Percentiles rank a stretch among this genome's conserved stretches.
Conservation (phyloP, 352 stramenopile genomes). For the Pythium scleroteichum region DNA sequence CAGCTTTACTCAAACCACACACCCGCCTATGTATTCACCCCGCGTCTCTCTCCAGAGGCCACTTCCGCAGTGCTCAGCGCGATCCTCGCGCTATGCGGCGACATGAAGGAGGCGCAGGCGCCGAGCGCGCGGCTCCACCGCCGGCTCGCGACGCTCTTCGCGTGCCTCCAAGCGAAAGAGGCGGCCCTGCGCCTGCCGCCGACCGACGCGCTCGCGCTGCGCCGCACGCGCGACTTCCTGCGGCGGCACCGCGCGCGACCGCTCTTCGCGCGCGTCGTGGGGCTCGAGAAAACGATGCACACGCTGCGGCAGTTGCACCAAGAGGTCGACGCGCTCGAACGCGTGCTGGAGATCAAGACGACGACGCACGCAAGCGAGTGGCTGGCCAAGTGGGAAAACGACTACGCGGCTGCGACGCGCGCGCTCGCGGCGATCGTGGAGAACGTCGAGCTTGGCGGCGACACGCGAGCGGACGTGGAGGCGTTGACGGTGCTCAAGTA, state of each 20-base stretch:
- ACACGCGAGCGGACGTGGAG: neutral
- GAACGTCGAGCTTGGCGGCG: neutral
- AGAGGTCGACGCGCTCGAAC: neutral
- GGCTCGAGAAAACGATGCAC: neutral
- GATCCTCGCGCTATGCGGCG: neutral
- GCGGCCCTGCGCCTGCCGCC: neutral
- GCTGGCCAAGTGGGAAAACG: neutral
- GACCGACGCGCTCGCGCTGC: neutral
- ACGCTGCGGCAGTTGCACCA: neutral
- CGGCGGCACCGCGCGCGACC: neutral
- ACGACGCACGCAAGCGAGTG: neutral
- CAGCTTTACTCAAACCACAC: no score
- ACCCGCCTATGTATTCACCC: no score
- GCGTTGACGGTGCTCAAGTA: constrained; percentile 8
- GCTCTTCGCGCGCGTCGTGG: neutral
- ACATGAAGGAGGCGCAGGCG: neutral
- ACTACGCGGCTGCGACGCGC: neutral
- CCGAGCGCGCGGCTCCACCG: neutral
- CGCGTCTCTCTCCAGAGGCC: no score
- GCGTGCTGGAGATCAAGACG: neutral
- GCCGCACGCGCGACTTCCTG: neutral
- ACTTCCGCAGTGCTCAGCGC: neutral
- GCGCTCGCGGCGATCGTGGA: neutral
- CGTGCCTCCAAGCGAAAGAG: neutral
- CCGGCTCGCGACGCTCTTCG: neutral